Percentiles rank a stretch among this genome's conserved stretches.
These are phyloP conservation scores for Apiospora malaysiana DNA, from an alignment of 2,329 filamentous ascomycete species.

Conservation along the genomic window DNA sequence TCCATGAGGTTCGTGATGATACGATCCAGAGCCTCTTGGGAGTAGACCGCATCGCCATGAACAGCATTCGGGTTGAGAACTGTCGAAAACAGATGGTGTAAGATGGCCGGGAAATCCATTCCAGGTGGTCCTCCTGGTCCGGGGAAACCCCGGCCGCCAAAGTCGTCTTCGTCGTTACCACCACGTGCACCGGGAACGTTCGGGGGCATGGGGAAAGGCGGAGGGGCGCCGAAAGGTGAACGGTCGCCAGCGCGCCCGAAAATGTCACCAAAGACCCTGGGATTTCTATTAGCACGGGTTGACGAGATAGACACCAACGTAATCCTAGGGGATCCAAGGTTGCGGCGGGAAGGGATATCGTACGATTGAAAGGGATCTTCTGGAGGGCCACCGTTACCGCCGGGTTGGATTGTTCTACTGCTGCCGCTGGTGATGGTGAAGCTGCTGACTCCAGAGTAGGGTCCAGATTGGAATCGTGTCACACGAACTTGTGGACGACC, in stretches of 20 bases:
- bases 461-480: constrained; percentile 43
- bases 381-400: constrained; percentile 22
- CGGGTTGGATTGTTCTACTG: constrained; percentile 27
- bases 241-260: constrained; percentile 45
- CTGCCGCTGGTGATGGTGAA: constrained; percentile 55
- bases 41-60: constrained; percentile 84
- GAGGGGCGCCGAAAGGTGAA: constrained; percentile 41
- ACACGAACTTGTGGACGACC: constrained; percentile 33
- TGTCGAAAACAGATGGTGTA: constrained; percentile 59
- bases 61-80: constrained; percentile 59
- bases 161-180: constrained; percentile 23
- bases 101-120: constrained; percentile 43
- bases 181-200: constrained; percentile 16
- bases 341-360: constrained; percentile 31
- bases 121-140: constrained; percentile 30
- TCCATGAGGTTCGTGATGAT: constrained; percentile 92
- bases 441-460: constrained; percentile 48
- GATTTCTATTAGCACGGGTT: constrained; percentile 39
- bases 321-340: constrained; percentile 2
- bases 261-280: constrained; percentile 54
- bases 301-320: constrained; percentile 26
- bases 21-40: constrained; percentile 87
- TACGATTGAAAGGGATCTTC: constrained; percentile 58
- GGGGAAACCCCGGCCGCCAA: constrained; percentile 24
- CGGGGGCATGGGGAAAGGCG: constrained; percentile 34